A percentile compares a stretch with the other conserved stretches of the same genome.
These are phyloP conservation scores for Phytophthora litchii DNA, from an alignment of 352 stramenopile species.

Conservation along the genomic window DNA sequence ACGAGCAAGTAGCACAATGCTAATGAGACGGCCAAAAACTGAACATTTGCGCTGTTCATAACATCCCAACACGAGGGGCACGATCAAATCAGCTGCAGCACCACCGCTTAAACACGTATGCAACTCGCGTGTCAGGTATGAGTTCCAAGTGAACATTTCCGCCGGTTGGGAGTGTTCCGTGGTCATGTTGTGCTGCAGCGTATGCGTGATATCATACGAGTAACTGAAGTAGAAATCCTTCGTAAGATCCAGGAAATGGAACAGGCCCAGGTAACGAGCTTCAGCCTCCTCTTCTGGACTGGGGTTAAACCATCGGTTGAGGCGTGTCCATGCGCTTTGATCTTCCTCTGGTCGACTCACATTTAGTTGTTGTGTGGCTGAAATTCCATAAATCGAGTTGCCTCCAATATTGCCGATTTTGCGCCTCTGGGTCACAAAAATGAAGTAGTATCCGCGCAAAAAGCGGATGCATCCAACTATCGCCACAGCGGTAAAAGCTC, in stretches of 20 bases:
- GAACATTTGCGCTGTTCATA: slow-evolving; percentile 97
- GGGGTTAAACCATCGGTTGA: slow-evolving; percentile 87
- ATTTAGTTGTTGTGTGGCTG: slow-evolving; percentile 92
- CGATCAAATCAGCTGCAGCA: slow-evolving; percentile 86
- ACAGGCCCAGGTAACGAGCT: slow-evolving; percentile 94
- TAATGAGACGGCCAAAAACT: slow-evolving; percentile 95
- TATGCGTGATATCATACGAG: slow-evolving; percentile 98
- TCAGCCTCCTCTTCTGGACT: slow-evolving; percentile 85
- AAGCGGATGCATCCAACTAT: slow-evolving; percentile 99
- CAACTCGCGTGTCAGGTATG: slow-evolving; percentile 95
- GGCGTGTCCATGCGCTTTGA: slow-evolving; percentile 59
- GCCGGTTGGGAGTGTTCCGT: slow-evolving; percentile 78
- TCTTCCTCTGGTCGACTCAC: slow-evolving; percentile 67
- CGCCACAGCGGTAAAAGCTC: slow-evolving; percentile 92
- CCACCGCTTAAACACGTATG: slow-evolving; percentile 81
- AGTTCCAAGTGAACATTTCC: slow-evolving; percentile 98
- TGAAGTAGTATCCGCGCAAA: slow-evolving; percentile 98
- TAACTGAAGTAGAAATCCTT: slow-evolving; percentile 99
- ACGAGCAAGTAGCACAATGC: slow-evolving; percentile 96
- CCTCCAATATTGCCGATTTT: slow-evolving; percentile 97
- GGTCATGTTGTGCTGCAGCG: slow-evolving; percentile 98
- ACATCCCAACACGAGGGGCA: slow-evolving; percentile 94
- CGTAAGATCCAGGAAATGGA: slow-evolving; percentile 98
- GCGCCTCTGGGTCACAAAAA: slow-evolving; percentile 95
- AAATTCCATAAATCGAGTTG: slow-evolving; percentile 98